Base-by-base conservation (phyloP, 1,284 basidiomycete species). In the Boletus mariae region DNA sequence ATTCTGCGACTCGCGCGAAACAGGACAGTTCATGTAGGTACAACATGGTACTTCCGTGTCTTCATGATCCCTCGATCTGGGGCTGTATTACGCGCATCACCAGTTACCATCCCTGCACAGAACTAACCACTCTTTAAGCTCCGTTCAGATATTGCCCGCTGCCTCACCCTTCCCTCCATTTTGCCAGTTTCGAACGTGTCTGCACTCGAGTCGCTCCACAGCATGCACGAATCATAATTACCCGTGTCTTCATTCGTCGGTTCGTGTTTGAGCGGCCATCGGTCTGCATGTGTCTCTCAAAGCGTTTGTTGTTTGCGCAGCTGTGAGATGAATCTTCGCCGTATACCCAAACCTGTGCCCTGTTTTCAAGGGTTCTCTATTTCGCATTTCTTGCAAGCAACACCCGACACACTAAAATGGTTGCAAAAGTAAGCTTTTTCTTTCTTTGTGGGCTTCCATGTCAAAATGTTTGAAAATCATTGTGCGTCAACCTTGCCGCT, bases 281-380 rank as follows among this genome's bases (percentile, higher is more conserved):
- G 15, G 47, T 17, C 34, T 54, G 45, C 10, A n/a, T 31, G n/a
- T 29, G 48, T 47, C n/a, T 55, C 40, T 43, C 42, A 25, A 60
- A 53, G 29, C 37, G 20, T 47, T 54, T 45, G 41, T 52, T 48
- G 45, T 37, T 51, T 58, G 57, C 67, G 55, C 62, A 66, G 65
- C 54, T 45, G 10, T 49, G 34, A 61, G 49, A 66, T 67, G 64
- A 56, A 65, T 56, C 64, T 67, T 59, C 56, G 54, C 41, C 51
- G 26, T 50, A 47, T 48, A 52, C 35, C 1, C 45, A 56, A 55
- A 52, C 34, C 55, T 51, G 55, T 61, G 53, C 49, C 17, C 23
- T 53, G 42, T 53, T 55, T 57, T 57, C 25, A 50, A 54, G 42
- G 45, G 47, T 47, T 28, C 26, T 13, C 29, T 26, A 17, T 47